Percentiles rank a stretch among this genome's conserved stretches.
These are phyloP conservation scores for Kingdonia uniflora DNA, from an alignment of 164 flowering plant genomes.

Conservation along the genomic window DNA sequence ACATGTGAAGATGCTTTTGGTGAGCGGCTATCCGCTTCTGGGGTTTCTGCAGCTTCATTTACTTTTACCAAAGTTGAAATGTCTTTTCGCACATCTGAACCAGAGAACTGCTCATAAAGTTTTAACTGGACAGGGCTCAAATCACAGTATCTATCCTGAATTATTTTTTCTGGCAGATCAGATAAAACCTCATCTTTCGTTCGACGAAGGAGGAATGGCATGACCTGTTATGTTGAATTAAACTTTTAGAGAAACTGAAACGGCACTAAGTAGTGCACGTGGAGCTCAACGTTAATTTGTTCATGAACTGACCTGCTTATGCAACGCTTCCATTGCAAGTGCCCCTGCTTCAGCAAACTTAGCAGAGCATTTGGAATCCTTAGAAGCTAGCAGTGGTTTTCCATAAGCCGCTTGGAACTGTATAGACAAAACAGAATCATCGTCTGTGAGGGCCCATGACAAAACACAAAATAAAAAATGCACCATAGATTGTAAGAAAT, in stretches of 20 bases:
- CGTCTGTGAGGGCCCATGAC: too few relatives aligned
- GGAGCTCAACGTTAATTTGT: not conserved
- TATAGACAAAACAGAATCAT: slow-evolving; percentile 8
- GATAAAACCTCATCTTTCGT: slow-evolving; percentile 95
- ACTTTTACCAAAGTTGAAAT: slow-evolving; percentile 55
- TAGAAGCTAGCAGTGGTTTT: slow-evolving; percentile 79
- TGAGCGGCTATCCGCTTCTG: slow-evolving; percentile 31
- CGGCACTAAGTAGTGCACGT: not conserved
- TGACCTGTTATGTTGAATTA: slow-evolving; percentile 41
- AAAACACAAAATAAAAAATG: too few relatives aligned
- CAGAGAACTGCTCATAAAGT: slow-evolving; percentile 90
- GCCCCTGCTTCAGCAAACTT: slow-evolving; percentile 98
- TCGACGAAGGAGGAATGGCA: slow-evolving; percentile 98
- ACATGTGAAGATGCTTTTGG: slow-evolving; percentile 88
- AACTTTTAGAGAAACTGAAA: not conserved
- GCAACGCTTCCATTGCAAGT: slow-evolving; percentile 99
- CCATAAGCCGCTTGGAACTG: slow-evolving; percentile 97
- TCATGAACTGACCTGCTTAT: slow-evolving; percentile 66
- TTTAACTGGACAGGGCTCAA: slow-evolving; percentile 79
- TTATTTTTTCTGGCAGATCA: slow-evolving; percentile 95
- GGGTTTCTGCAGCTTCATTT: slow-evolving; percentile 34
- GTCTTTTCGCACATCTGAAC: slow-evolving; percentile 73
- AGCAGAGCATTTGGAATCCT: slow-evolving; percentile 92
- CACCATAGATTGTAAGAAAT: too few relatives aligned
- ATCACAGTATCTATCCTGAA: slow-evolving; percentile 97